phyloP scores from a whole-genome alignment of 2,329 filamentous ascomycete genomes.

The Ophiostoma angusticollis region DNA sequence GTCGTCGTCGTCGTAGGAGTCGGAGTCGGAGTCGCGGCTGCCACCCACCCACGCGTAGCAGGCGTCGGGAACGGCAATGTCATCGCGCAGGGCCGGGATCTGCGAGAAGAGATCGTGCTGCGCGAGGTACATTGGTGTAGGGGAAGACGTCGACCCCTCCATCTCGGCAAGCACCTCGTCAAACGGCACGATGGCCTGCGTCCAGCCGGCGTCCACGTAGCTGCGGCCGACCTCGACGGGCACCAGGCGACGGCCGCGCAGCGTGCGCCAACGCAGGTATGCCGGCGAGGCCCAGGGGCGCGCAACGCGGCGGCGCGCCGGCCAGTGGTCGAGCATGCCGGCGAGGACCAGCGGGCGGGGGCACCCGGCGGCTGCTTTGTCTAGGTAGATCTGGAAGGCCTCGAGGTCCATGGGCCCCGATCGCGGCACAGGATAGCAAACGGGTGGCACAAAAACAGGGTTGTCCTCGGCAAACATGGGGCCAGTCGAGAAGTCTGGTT shows the following conservation, averaged over 20 bases:
- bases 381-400: conserved; percentile 49
- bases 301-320: conserved; percentile 43
- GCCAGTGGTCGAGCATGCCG: conserved; percentile 57
- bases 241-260: conserved; percentile 65
- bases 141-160: neutral
- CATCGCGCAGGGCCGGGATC: conserved; percentile 60
- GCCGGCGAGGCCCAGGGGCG: conserved; percentile 58
- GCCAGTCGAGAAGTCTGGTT: neutral
- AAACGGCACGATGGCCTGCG: conserved; percentile 69
- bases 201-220: conserved; percentile 79
- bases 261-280: conserved; percentile 63
- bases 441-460: conserved; percentile 26
- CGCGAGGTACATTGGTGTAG: conserved; percentile 62
- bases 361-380: conserved; percentile 23
- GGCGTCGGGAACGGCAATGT: conserved; percentile 72
- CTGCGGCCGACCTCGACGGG: conserved; percentile 77
- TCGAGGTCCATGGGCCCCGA: conserved; percentile 38
- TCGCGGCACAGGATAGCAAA: conserved; percentile 29
- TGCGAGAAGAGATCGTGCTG: conserved; percentile 82
- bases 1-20: neutral
- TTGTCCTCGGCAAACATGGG: conserved; percentile 2
- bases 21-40: conserved; percentile 16
- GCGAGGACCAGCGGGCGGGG: conserved; percentile 58
- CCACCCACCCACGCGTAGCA: conserved; percentile 60
- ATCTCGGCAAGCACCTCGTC: conserved; percentile 46